Evolutionary conservation across 495 filamentous ascomycete species (phyloP), one percentile per base, ranked within the genome.

Genomic region (Penicillium cinerascens): DNA sequence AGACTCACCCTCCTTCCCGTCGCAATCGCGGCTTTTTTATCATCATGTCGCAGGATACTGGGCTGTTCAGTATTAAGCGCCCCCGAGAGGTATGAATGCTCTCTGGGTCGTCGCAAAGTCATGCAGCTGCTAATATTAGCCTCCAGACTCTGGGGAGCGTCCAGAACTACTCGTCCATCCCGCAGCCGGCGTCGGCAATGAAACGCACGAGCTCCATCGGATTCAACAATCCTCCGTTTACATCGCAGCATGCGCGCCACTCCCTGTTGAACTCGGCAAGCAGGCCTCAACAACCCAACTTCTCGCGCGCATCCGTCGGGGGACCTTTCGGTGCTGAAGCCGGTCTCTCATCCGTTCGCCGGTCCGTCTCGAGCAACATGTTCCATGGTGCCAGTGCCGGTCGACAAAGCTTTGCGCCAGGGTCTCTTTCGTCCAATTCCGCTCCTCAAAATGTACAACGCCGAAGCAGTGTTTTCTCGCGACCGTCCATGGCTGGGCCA

Each of bases 151-250:
- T 95, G 38, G 89, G 84, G 55, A 80, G 82, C 59, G 79, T 92
- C 61, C 88, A 84, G 63, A 81, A 83, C 68, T 92, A 86, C 62
- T 85, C 87, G 36, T 76, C 82, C n/a, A 87, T 96, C 48, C 91
- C 92, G 5, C 88, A 91, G 68, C 91, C 91, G 5, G 76, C 87
- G n/a, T 97, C 93, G n/a, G 89, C 93, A 21, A 80, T 97, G 76
- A 97, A 97, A 72, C 89, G 93, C 65, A 88, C 89, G 7, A 95
- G 83, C 59, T 92, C 89, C n/a, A 86, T 85, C 42, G 83, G 84
- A 55, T 73, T 79, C 56, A 81, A 84, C 63, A 84, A 84, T 62
- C 72, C 79, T 37, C 78, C 79, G 33, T 83, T 79, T 67, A 81
- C 83, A n/a, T 76, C 81, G 33, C 83, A 84, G 67, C 83, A 92